Evolutionary conservation across 768 basidiomycete species (phyloP), one percentile per base, ranked within the genome.

Genomic region (Porphyrellus cyaneotinctus): DNA sequence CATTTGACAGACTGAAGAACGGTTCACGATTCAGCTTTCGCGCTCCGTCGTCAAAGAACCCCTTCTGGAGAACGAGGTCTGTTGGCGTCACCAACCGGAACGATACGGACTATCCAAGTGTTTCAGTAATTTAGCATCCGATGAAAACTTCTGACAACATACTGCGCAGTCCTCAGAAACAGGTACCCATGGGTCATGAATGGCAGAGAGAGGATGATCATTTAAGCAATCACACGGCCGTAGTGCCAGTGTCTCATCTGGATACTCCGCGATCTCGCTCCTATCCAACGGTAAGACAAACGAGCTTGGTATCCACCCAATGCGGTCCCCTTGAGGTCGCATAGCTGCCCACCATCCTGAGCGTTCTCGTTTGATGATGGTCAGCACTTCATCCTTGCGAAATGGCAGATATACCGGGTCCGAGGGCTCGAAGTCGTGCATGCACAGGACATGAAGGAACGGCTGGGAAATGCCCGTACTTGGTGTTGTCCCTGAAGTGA

Each of bases 301-400:
- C 2, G 83, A 80, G 57, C 81, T 78, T 11, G 88, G 88, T 53
- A 91, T 82, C 89, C 89, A 91, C 42, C 88, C 87, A 30, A 87
- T 75, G 31, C 69, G 64, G 44, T 76, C 71, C 13, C 77, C 78
- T 33, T 74, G 74, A 12, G 70, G 69, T 22, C 81, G 74, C 70
- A 86, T 78, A 18, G 88, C 89, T 18, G 85, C 88, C 87, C 88
- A 91, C 88, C 88, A 91, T 11, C 89, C 88, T 2, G 83, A 79
- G 13, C 78, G 75, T 66, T 89, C 86, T 66, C 80, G 75, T 66
- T 82, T 82, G 41, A 91, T 74, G 47, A 91, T 72, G 22, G 80
- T 78, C 26, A 91, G 69, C 20, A 89, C 78, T 57, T 90, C 88
- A 55, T 81, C 80, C 70, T 79, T 79, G 36, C 68, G 69, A 66